Base-by-base conservation (phyloP, 768 basidiomycete genomes). In the Podaxis sp. region DNA sequence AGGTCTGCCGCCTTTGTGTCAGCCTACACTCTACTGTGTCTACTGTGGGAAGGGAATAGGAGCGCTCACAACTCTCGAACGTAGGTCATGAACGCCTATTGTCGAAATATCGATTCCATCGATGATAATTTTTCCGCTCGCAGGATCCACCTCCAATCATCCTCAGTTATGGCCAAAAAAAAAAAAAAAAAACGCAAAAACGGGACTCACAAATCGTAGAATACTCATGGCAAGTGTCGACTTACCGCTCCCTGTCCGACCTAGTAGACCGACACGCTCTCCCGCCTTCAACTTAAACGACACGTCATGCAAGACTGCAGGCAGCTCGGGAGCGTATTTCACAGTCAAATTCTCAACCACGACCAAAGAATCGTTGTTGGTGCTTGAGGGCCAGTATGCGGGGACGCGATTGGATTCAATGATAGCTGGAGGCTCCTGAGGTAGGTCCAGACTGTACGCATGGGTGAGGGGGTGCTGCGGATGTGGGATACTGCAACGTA, bases 91-190 rank as follows among this genome's bases (percentile, higher is more conserved):
- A 17, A 95, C 75, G 12, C 94, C 93, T 60, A 97, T 94, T 3
- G 77, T 87, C 1, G 88, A 88, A 56, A 94, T 93, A 69, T 96
- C 94, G 62, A 96, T 88, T 4, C 93, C 94, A 64, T 95, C 94
- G 19, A 96, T 87, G 51, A 91, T 33, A 55, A 97, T 94, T 24
- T 80, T 81, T 0, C 95, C 95, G 15, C 76, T 77, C 2, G 80
- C 76, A 1, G 94, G 93, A 69, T 96, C 94, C 17, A 88, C 85
- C 86, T 88, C 61, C 27, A 50, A 37, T 17, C 58, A 24, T 51
- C 25, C 11, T 65, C 57, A 63, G 53, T 51, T 33, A 43, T 27
- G 43, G 25, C 9, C n/a, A n/a, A n/a, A n/a, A 50, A 25, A 49
- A 15, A 11, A 15, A 55, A 22, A 41, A 36, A 6, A 1, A 0